phyloP scores from a whole-genome alignment of 2,329 filamentous ascomycete genomes.

The Arthrinium puccinioides region DNA sequence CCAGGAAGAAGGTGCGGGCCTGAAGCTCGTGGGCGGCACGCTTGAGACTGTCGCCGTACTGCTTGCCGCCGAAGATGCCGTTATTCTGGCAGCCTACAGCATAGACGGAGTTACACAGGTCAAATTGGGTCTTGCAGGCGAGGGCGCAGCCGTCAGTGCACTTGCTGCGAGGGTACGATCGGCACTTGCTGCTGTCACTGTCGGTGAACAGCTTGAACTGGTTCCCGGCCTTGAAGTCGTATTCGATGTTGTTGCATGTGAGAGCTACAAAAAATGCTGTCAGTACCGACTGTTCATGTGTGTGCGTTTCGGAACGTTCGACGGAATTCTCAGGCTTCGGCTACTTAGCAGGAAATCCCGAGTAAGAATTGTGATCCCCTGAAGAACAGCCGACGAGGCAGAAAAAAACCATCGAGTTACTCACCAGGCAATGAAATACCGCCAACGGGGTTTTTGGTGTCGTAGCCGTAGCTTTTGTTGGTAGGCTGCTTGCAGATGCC shows the following conservation, averaged over 20 bases:
- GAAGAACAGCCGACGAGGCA: too few relatives aligned
- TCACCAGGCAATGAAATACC: conserved; percentile 45
- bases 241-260: conserved; percentile 44
- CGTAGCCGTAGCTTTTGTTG: conserved; percentile 57
- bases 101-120: conserved; percentile 40
- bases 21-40: background rate
- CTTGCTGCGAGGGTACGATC: conserved; percentile 30
- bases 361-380: too few relatives aligned
- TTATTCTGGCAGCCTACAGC: conserved; percentile 36
- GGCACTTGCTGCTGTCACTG: conserved; percentile 33
- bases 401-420: too few relatives aligned
- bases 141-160: conserved; percentile 37
- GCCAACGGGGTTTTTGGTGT: conserved; percentile 51
- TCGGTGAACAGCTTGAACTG: conserved; percentile 47
- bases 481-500: conserved; percentile 47
- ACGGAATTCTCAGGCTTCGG: too few relatives aligned
- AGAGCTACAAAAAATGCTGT: too few relatives aligned
- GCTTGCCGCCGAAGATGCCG: conserved; percentile 13
- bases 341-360: too few relatives aligned
- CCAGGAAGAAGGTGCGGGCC: background rate
- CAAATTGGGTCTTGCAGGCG: conserved; percentile 46
- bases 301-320: too few relatives aligned
- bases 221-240: conserved; percentile 29
- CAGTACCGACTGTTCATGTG: too few relatives aligned
- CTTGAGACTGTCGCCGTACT: conserved; percentile 8